phyloP scores from a whole-genome alignment of 2,329 filamentous ascomycete species.

The Macrophomina phaseolina region DNA sequence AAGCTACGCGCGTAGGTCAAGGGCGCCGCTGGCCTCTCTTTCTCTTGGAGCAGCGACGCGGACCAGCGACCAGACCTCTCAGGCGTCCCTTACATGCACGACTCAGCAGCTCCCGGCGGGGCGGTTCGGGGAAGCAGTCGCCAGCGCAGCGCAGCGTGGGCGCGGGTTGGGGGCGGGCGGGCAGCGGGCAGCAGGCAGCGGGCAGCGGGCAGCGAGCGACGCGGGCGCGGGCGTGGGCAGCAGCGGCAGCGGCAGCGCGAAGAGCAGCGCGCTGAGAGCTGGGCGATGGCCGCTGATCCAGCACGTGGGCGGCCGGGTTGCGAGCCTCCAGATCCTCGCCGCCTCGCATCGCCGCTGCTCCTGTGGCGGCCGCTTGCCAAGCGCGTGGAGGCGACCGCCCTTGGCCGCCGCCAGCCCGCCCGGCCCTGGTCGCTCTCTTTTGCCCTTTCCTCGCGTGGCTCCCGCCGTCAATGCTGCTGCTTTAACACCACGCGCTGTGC shows the following conservation, averaged over 20 bases:
- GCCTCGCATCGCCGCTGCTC: constrained; percentile 7
- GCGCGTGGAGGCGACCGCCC: constrained; percentile 4
- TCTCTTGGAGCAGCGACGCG: constrained; percentile 12
- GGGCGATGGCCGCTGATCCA: constrained; percentile 6
- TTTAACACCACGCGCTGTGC: constrained; percentile 20
- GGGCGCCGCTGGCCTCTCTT: background rate
- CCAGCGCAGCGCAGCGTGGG: constrained; percentile 10
- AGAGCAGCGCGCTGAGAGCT: background rate
- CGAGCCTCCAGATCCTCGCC: constrained; percentile 15
- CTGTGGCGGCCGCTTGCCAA: constrained; percentile 12
- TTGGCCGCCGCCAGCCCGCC: background rate
- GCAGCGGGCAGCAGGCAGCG: constrained; percentile 3
- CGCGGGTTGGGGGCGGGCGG: constrained; percentile 13
- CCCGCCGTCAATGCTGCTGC: constrained; percentile 19
- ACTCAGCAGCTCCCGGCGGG: constrained; percentile 14
- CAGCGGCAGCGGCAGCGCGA: background rate
- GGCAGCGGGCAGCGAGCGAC: background rate
- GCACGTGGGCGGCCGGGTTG: constrained; percentile 24
- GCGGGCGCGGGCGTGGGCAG: background rate
- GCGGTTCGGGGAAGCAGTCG: constrained; percentile 19
- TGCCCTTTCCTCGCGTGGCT: constrained; percentile 10
- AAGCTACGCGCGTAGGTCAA: constrained; percentile 2
- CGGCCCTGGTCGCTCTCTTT: background rate
- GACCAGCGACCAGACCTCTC: constrained; percentile 16
- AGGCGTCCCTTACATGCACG: constrained; percentile 25